Percentiles rank a stretch among this genome's conserved stretches.
Conservation (phyloP, 495 filamentous ascomycete genomes). For the Choiromyces venosus region DNA sequence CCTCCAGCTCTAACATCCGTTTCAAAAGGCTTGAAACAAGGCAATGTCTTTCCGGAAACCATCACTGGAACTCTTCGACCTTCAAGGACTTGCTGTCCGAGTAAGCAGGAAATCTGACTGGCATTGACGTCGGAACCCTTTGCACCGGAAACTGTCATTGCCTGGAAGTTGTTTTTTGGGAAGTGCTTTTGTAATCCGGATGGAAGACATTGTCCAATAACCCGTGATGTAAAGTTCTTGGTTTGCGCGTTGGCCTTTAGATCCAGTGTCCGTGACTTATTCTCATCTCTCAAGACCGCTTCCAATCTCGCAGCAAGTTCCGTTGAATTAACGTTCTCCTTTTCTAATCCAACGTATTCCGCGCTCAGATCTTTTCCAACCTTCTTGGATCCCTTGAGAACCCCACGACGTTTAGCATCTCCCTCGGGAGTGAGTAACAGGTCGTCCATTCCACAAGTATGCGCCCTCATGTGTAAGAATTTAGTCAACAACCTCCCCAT, state of each 20-base stretch:
- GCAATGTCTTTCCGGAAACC: conserved; percentile 94
- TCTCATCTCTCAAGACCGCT: conserved; percentile 82
- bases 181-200: conserved; percentile 80
- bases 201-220: conserved; percentile 75
- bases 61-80: conserved; percentile 91
- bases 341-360: conserved; percentile 78
- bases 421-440: conserved; percentile 77
- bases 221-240: conserved; percentile 64
- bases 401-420: conserved; percentile 63
- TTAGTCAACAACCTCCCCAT: conserved; percentile 84
- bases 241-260: conserved; percentile 71
- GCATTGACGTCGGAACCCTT: conserved; percentile 93
- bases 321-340: conserved; percentile 58
- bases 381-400: conserved; percentile 60
- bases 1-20: conserved; percentile 85
- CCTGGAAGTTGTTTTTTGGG: conserved; percentile 97
- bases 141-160: conserved; percentile 94
- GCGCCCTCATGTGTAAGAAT: conserved; percentile 85
- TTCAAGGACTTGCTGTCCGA: conserved; percentile 95
- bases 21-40: conserved; percentile 89
- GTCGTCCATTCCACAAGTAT: conserved; percentile 97
- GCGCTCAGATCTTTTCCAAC: conserved; percentile 78
- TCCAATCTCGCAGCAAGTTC: conserved; percentile 73
- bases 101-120: conserved; percentile 93
- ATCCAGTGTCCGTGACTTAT: conserved; percentile 83